phyloP scores from a whole-genome alignment of 495 filamentous ascomycete species.

The Daldinia caldariorum region DNA sequence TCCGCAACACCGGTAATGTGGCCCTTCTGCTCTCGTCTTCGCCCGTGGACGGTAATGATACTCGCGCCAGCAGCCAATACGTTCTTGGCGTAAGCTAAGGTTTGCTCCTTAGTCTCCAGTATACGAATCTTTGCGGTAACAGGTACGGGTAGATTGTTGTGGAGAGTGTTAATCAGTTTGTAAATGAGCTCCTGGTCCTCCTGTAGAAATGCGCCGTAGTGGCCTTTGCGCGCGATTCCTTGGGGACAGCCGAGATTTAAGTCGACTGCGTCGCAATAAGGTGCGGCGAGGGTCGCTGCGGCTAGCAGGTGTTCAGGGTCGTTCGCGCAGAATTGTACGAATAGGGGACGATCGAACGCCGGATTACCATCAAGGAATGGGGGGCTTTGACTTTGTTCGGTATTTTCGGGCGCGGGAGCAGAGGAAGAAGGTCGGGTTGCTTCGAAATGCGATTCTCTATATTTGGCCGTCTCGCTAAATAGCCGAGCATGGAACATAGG shows the following conservation, averaged over 20 bases:
- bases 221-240: conserved; percentile 87
- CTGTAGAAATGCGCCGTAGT: conserved; percentile 94
- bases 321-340: conserved; percentile 98
- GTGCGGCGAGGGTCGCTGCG: conserved; percentile 78
- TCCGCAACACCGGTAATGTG: conserved; percentile 95
- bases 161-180: conserved; percentile 78
- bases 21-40: conserved; percentile 90
- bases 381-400: conserved; percentile 16
- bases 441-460: conserved; percentile 81
- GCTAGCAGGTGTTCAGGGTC: conserved; percentile 77
- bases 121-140: conserved; percentile 96
- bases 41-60: conserved; percentile 91
- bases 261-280: conserved; percentile 94
- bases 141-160: conserved; percentile 75
- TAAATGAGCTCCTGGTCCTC: conserved; percentile 89
- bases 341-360: conserved; percentile 80
- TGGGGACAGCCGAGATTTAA: conserved; percentile 98
- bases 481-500: conserved; percentile 95
- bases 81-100: conserved; percentile 87
- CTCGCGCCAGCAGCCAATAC: conserved; percentile 89
- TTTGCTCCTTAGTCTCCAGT: conserved; percentile 84
- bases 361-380: conserved; percentile 87
- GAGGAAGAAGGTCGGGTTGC: conserved; percentile 55
- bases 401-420: conserved; percentile 15
- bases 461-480: conserved; percentile 76